Base-by-base conservation (phyloP, 352 stramenopile genomes). In the Phytophthora brassicae region DNA sequence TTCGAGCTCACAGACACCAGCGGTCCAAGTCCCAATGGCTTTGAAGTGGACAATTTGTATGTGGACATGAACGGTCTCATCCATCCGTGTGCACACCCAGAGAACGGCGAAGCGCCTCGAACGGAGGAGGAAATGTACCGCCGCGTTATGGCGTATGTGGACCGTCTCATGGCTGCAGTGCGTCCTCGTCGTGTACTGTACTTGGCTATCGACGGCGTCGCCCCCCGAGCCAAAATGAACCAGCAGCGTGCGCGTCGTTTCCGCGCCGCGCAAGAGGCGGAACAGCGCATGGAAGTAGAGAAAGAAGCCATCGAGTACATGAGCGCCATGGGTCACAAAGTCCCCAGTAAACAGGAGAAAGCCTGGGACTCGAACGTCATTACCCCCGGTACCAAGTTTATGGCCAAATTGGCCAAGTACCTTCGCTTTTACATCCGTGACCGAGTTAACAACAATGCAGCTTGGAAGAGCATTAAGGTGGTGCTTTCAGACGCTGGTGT, bases 21-120 rank as follows among this genome's bases (percentile, higher is more conserved):
- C 0, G 75, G 77, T 13, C 90, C 96, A 16, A 99, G 98, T 74
- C 94, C 94, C 4, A 98, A 98, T 41, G 88, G 84, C 56, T 95
- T 97, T 45, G 90, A 97, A 60, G 96, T 97, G 43, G 97, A 99
- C 79, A 99, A 99, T 76, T 81, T 99, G 41, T 99, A 99, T 66
- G 88, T 99, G 29, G 98, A 99, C 73, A 99, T 99, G 97, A 99
- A 99, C 75, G 98, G 97, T 3, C 97, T 99, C 49, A 99, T 99
- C 72, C 98, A 99, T 72, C 97, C 97, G 19, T 99, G 98, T 70
- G 95, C 94, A 5, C 98, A 99, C 77, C 96, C 97, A 17, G 97
- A 99, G 77, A 81, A 88, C 52, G 85, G 83, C 31, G 84, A 92
- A 41, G 70, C 82, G 50, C 97, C 97, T 3, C 88, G 90, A 51